These are phyloP conservation scores for Candida albicans DNA, from an alignment of 1,139 yeast species.

Conservation along the genomic window DNA sequence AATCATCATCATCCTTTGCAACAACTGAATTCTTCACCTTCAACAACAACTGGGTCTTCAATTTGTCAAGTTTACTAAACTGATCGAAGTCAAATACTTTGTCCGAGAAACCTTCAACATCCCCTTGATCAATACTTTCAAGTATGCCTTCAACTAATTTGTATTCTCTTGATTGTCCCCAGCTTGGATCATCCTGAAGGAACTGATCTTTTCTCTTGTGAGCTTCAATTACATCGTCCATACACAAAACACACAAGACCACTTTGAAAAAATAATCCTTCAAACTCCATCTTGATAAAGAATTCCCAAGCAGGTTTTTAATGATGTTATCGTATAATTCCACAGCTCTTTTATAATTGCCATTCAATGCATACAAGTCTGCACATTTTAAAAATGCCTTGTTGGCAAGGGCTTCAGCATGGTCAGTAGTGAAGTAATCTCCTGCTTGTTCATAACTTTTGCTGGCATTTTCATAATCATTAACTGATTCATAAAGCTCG, in stretches of 20 bases:
- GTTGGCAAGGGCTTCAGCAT: constrained; percentile 87
- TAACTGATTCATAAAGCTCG: constrained; percentile 73
- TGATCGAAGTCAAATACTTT: constrained; percentile 84
- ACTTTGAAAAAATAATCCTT: constrained; percentile 90
- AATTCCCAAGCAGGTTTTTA: constrained; percentile 70
- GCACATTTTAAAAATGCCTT: constrained; percentile 90
- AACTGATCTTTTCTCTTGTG: constrained; percentile 67
- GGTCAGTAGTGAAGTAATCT: constrained; percentile 92
- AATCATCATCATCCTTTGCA: constrained; percentile 68
- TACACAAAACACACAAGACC: constrained; percentile 77
- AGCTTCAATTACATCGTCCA: constrained; percentile 85
- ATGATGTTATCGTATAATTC: constrained; percentile 76
- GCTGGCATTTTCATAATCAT: constrained; percentile 68
- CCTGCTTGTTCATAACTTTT: constrained; percentile 89
- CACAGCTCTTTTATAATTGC: constrained; percentile 71
- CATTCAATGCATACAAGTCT: constrained; percentile 77
- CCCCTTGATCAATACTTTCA: constrained; percentile 76
- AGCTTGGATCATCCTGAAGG: constrained; percentile 71
- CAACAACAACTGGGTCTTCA: constrained; percentile 85
- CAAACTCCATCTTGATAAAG: constrained; percentile 83
- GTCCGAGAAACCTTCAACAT: constrained; percentile 71
- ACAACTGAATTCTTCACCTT: constrained; percentile 76
- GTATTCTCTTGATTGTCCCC: constrained; percentile 77
- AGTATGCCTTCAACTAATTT: constrained; percentile 64
- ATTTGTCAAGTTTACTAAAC: constrained; percentile 83